Percentiles rank a stretch among this genome's conserved stretches.
Evolutionary conservation across 371 early-diverging fungal genomes (phyloP).

Genomic region (Mucor irregularis): DNA sequence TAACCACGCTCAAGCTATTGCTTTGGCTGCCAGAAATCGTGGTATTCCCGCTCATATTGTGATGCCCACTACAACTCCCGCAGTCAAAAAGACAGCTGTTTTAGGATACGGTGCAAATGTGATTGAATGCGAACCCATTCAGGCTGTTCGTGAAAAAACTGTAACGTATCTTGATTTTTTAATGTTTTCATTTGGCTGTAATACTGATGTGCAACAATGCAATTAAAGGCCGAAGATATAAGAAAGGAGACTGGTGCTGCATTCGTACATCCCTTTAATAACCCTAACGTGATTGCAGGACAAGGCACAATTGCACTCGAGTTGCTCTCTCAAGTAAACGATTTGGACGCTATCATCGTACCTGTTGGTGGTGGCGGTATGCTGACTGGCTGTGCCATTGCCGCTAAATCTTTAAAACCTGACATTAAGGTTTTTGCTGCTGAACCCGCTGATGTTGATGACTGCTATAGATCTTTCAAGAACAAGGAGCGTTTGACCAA

Average conservation of each 20-base stretch:
- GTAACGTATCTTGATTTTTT: constrained; percentile 16
- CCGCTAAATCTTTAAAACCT: constrained; percentile 41
- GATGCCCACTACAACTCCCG: constrained; percentile 55
- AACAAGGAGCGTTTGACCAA: constrained; percentile 17
- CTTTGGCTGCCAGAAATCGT: constrained; percentile 39
- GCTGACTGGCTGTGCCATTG: constrained; percentile 55
- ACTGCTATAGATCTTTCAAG: constrained; percentile 34
- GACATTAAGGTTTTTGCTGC: constrained; percentile 48
- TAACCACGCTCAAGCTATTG: constrained; percentile 56
- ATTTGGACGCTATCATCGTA: constrained; percentile 51
- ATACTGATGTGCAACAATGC: too few relatives aligned
- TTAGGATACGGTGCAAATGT: constrained; percentile 55
- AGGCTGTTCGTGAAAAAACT: constrained; percentile 29
- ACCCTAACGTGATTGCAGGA: constrained; percentile 57
- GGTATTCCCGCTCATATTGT: constrained; percentile 55
- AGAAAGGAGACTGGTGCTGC: constrained; percentile 35
- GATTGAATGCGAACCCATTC: constrained; percentile 42
- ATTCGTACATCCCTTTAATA: constrained; percentile 49
- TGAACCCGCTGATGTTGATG: constrained; percentile 50
- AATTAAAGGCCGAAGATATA: constrained; percentile 26
- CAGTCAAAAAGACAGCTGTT: constrained; percentile 54
- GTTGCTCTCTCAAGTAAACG: constrained; percentile 42
- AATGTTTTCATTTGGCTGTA: too few relatives aligned
- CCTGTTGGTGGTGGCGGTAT: constrained; percentile 65
- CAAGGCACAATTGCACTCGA: constrained; percentile 60